Percentiles rank a stretch among this genome's conserved stretches.
Conservation (phyloP, 2,329 filamentous ascomycete species). For the Dothideomycetes sp. region DNA sequence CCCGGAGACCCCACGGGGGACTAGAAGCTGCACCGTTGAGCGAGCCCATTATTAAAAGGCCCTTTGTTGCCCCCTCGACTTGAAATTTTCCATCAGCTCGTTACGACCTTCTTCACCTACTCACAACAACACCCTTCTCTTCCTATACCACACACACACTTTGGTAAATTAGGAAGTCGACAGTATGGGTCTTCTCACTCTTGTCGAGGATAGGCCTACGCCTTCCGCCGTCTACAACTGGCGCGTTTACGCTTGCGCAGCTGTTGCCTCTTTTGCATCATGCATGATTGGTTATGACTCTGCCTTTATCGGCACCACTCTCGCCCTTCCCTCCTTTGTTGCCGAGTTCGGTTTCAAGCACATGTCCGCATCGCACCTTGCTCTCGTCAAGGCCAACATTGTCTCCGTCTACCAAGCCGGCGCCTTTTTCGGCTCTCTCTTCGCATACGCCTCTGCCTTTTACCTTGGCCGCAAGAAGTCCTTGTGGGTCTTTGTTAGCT, state of each 20-base stretch:
- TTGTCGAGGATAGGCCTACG: slow-evolving; percentile 37
- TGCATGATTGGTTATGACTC: slow-evolving; percentile 56
- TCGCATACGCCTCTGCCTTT: slow-evolving; percentile 55
- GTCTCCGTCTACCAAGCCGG: slow-evolving; percentile 75
- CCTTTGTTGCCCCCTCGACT: too few relatives aligned
- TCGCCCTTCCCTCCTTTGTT: slow-evolving; percentile 58
- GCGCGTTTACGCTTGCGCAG: slow-evolving; percentile 44
- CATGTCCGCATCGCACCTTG: slow-evolving; percentile 37
- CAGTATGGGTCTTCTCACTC: slow-evolving; percentile 25
- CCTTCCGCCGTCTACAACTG: slow-evolving; percentile 50
- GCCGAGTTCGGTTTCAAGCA: slow-evolving; percentile 54
- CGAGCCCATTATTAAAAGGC: too few relatives aligned
- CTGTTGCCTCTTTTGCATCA: slow-evolving; percentile 44
- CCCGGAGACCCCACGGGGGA: neutral
- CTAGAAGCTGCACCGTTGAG: neutral
- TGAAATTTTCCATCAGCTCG: too few relatives aligned
- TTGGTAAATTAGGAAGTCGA: too few relatives aligned
- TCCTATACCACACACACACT: too few relatives aligned
- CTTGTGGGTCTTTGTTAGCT: slow-evolving; percentile 46
- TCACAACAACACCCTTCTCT: too few relatives aligned
- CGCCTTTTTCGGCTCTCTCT: slow-evolving; percentile 69
- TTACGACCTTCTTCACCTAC: too few relatives aligned
- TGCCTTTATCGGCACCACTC: slow-evolving; percentile 68
- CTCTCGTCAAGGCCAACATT: slow-evolving; percentile 60
- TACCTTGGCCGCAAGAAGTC: slow-evolving; percentile 57